These are phyloP conservation scores for Chaetoceros tenuissimus DNA, from an alignment of 108 stramenopile genomes.

Conservation along the genomic window DNA sequence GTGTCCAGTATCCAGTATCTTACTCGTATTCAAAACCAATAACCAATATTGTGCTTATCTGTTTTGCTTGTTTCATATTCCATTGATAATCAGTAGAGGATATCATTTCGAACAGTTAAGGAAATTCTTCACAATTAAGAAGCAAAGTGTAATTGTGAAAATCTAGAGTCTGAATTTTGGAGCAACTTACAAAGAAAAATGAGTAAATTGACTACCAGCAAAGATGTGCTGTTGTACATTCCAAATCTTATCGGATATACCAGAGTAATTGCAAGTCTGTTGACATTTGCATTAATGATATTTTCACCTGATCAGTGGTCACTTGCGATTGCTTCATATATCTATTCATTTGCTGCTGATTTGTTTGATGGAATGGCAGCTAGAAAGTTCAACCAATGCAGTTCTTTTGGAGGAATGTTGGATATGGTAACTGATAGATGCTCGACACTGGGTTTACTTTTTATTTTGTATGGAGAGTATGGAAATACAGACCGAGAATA, in stretches of 20 bases:
- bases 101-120: too few species aligned
- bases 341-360: slow-evolving; percentile 91
- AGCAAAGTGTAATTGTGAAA: too few species aligned
- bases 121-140: too few species aligned
- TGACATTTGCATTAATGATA: slow-evolving; percentile 62
- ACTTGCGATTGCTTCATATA: slow-evolving; percentile 62
- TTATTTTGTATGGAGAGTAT: slow-evolving; percentile 49
- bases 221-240: slow-evolving; percentile 73
- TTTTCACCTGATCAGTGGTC: slow-evolving; percentile 34
- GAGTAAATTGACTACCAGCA: slow-evolving; percentile 25
- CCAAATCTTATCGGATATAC: slow-evolving; percentile 93
- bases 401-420: slow-evolving; percentile 82
- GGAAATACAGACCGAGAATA: slow-evolving; percentile 6
- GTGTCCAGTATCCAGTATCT: too few species aligned
- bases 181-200: background rate
- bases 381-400: slow-evolving; percentile 80
- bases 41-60: too few species aligned
- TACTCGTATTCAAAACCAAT: too few species aligned
- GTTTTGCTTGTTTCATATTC: too few species aligned
- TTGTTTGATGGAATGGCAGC: slow-evolving; percentile 93
- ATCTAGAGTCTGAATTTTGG: too few species aligned
- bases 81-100: too few species aligned
- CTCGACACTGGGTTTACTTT: slow-evolving; percentile 80
- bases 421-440: slow-evolving; percentile 98
- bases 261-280: slow-evolving; percentile 48